Evolutionary conservation across 441 rosid genomes (phyloP), one percentile per base, ranked within the genome.

Genomic region (Gossypium aridum): DNA sequence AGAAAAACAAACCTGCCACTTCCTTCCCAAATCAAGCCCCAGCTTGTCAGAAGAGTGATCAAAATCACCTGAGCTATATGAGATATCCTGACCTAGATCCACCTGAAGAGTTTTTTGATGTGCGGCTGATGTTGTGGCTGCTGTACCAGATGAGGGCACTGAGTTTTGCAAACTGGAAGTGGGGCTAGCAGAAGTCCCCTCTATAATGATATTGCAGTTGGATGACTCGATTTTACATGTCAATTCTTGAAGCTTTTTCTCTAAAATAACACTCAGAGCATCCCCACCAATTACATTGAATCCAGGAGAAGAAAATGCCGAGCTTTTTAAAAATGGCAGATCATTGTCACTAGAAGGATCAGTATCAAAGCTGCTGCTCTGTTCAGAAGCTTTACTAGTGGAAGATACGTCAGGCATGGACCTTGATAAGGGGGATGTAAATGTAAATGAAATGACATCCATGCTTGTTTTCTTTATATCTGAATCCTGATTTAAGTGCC

Each of bases 381-480:
- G 83, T 74, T 72, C 77, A 3, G 64, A 59, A 67, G 25, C 57
- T 64, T 68, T 73, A 57, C 69, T 76, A 49, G 39, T 3, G 39
- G 72, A 68, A 68, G 60, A 4, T 7, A 49, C 37, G 12, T 68
- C 43, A 26, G 7, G 72, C 72, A 68, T 9, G 25, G 60, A 68
- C 17, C 23, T 51, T 51, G 60, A 25, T 45, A 96, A 83, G 4
- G 99, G 98, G 64, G 99, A 87, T 7, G 97, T 84, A 80, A 96
- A 96, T 25, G 96, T 96, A 80, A 96, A 96, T 5, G 97, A 96
- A 75, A 96, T 85, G 77, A 96, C 90, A 84, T 96, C 97, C 84
- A 81, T 85, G 65, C 87, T 85, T 64, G 80, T 84, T 80, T 87
- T 86, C 57, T 71, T 67, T 72, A 83, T 84, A 57, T 76, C 82